Evolutionary conservation across 352 stramenopile species (phyloP).

Genomic region (Pythium oligandrum): DNA sequence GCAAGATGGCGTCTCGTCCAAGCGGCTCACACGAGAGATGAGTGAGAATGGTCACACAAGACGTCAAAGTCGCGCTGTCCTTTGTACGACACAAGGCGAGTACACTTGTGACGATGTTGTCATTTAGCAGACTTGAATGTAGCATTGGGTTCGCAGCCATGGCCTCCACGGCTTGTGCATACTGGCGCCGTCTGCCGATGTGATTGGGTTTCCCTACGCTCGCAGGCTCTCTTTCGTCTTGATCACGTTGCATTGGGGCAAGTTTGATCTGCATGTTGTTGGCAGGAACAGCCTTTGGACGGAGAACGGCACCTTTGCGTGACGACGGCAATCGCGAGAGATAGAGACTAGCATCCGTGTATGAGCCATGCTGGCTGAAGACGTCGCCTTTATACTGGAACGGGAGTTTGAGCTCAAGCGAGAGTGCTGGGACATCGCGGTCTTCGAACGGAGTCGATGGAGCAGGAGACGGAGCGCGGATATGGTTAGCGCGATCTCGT

Average conservation of each 20-base stretch:
- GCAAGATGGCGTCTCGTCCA: conserved; percentile 47
- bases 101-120: conserved; percentile 62
- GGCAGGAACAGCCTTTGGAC: conserved; percentile 23
- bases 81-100: conserved; percentile 60
- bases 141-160: conserved; percentile 59
- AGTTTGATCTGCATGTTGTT: conserved; percentile 49
- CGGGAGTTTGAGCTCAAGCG: conserved; percentile 34
- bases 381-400: conserved; percentile 73
- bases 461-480: no score
- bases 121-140: conserved; percentile 39
- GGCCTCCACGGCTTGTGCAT: conserved; percentile 49
- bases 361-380: conserved; percentile 69
- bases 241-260: conserved; percentile 26
- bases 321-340: conserved; percentile 62
- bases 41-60: conserved; percentile 26
- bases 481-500: no score
- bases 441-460: no score
- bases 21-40: conserved; percentile 9
- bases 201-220: conserved; percentile 21
- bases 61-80: conserved; percentile 39
- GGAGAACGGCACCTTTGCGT: conserved; percentile 28
- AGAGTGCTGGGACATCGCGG: conserved; percentile 2
- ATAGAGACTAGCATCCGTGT: conserved; percentile 62
- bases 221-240: conserved; percentile 3
- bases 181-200: conserved; percentile 53